Conservation (phyloP, 192 early-diverging fungal species). For the Coemansia sp. region DNA sequence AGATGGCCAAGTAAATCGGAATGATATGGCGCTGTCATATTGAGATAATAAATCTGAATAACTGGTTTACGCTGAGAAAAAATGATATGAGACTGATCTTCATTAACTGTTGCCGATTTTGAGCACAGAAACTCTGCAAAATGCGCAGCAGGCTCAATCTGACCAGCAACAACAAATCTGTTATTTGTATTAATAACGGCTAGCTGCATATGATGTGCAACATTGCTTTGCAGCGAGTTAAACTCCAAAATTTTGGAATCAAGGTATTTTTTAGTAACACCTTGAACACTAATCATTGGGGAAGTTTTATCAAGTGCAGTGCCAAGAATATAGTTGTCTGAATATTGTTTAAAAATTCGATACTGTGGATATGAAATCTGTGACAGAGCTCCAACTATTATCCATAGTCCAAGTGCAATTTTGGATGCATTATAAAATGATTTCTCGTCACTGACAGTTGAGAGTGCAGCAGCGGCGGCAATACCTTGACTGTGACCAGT, state of each 20-base stretch:
- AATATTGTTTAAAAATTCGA: not conserved
- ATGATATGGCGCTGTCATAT: conserved; percentile 82
- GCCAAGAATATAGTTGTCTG: too few species aligned
- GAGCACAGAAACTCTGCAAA: conserved; percentile 10
- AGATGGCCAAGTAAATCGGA: conserved; percentile 11
- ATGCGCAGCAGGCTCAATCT: not conserved
- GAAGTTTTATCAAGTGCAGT: not conserved
- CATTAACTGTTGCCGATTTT: conserved; percentile 6
- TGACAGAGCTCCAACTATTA: conserved; percentile 79
- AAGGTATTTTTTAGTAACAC: conserved; percentile 2
- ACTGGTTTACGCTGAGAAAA: conserved; percentile 75
- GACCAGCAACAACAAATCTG: conserved; percentile 26
- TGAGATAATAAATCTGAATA: conserved; percentile 74
- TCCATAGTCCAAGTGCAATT: conserved; percentile 77
- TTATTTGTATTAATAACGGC: conserved; percentile 20
- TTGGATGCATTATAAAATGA: conserved; percentile 73
- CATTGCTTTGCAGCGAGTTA: conserved; percentile 8
- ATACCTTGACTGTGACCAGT: conserved; percentile 94
- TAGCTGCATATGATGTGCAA: conserved; percentile 11
- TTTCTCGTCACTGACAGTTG: conserved; percentile 71
- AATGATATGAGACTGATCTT: conserved; percentile 70
- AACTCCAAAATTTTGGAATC: conserved; percentile 10
- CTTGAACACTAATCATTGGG: conserved; percentile 35
- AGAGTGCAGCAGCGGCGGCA: conserved; percentile 78
- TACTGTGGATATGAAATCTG: conserved; percentile 55